Conservation (phyloP, 2,329 filamentous ascomycete genomes). For the Bisporella sp. region DNA sequence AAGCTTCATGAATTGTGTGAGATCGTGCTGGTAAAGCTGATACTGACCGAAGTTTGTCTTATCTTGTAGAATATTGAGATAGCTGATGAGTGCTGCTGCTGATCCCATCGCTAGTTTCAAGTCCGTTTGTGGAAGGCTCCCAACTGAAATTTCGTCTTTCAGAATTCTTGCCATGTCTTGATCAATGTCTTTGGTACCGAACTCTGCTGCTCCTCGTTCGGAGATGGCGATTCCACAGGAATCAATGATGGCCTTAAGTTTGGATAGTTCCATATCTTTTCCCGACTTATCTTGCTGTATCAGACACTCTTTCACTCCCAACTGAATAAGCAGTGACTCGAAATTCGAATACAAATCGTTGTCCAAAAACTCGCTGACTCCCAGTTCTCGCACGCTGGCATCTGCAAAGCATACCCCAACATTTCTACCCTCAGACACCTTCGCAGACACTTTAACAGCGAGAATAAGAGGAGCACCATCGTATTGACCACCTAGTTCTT, state of each 20-base stretch:
- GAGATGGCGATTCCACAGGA: conserved; percentile 88
- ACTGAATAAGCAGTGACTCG: conserved; percentile 89
- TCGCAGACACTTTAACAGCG: conserved; percentile 88
- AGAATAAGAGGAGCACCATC: conserved; percentile 92
- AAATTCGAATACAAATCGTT: conserved; percentile 98
- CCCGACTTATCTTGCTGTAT: conserved; percentile 71
- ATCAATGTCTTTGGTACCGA: conserved; percentile 86
- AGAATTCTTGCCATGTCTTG: conserved; percentile 85
- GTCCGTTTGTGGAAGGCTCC: conserved; percentile 79
- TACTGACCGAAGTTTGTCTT: conserved; percentile 95
- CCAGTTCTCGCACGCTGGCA: conserved; percentile 89
- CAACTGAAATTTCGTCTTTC: conserved; percentile 75
- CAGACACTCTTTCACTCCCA: conserved; percentile 90
- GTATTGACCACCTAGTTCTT: conserved; percentile 84
- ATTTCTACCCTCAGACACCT: conserved; percentile 73
- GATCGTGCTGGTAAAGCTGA: conserved; percentile 92
- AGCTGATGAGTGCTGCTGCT: conserved; percentile 88
- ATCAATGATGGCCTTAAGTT: conserved; percentile 82
- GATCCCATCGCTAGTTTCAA: conserved; percentile 95
- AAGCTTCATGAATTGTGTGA: conserved; percentile 97
- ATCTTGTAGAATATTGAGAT: conserved; percentile 84
- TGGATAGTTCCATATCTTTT: conserved; percentile 83
- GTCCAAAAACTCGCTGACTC: conserved; percentile 97
- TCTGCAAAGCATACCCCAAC: conserved; percentile 97
- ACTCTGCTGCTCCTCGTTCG: conserved; percentile 70